Evolutionary conservation across 768 basidiomycete genomes (phyloP), one percentile per base, ranked within the genome.

Genomic region (Tulasnella sp.): DNA sequence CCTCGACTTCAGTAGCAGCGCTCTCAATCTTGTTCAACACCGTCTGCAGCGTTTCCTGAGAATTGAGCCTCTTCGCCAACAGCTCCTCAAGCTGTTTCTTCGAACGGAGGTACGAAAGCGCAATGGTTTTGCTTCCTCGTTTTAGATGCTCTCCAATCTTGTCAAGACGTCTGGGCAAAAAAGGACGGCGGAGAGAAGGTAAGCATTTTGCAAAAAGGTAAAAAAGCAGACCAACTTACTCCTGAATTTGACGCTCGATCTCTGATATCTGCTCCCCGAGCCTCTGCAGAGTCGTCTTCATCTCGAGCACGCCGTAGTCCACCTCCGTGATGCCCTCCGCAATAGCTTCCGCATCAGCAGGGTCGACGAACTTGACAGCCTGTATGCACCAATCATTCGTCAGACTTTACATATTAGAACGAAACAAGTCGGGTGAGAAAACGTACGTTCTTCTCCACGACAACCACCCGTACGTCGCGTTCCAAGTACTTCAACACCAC

Each of bases 1-100:
- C 96, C 86, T 94, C 91, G 14, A 96, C 86, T 82, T 98, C 93
- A 2, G 91, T 91, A 37, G 93, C 93, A n/a, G 96, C 93, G 3
- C 90, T 88, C 83, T 99, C 94, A 6, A 98, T 93, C 67, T 89
- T 87, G 67, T 93, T 84, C 45, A 97, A 82, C 0, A 95, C 94
- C 15, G 88, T 85, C 79, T 92, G 90, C 9, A 98, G 84, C 45
- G 89, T 92, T 76, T 89, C 88, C 6, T 94, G 84, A 0, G 94
- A 90, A 12, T 85, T 87, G 2, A 96, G 82, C 15, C 95, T 90
- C 80, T 94, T 94, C 36, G 84, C 83, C 19, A 96, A 84, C 0
- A 96, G 82, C 15, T 91, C 92, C 79, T 96, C 91, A 8, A 96
- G 84, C 74, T 89, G 89, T 81, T 94, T 97, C 79, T 90, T 90